These are phyloP conservation scores for Venturia aucupariae DNA, from an alignment of 2,329 filamentous ascomycete genomes.

Conservation along the genomic window DNA sequence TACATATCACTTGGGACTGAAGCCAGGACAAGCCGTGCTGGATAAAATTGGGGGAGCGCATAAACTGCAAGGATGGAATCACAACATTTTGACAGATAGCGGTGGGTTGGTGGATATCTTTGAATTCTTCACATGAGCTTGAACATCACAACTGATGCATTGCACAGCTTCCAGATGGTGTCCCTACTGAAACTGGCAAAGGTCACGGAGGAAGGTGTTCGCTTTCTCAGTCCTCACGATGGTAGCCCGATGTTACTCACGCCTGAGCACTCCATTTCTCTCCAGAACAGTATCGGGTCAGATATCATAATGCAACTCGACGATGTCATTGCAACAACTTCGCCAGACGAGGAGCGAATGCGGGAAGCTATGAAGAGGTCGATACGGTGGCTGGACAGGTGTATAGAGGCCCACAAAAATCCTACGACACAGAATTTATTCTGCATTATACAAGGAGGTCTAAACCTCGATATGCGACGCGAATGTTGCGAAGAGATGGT, in stretches of 20 bases:
- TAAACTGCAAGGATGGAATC: conserved; percentile 86
- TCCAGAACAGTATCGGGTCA: conserved; percentile 95
- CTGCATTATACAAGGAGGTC: conserved; percentile 94
- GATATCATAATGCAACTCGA: conserved; percentile 99
- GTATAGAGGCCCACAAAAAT: conserved; percentile 80
- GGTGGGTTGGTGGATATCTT: conserved; percentile 31
- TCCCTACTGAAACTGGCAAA: conserved; percentile 86
- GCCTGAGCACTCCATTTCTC: conserved; percentile 88
- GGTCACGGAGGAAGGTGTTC: conserved; percentile 90
- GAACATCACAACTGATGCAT: not conserved
- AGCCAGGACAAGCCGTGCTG: conserved; percentile 83
- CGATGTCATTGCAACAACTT: conserved; percentile 94
- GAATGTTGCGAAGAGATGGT: conserved; percentile 86
- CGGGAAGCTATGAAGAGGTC: conserved; percentile 91
- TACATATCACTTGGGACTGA: conserved; percentile 92
- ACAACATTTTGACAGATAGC: conserved; percentile 77
- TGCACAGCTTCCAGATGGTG: conserved; percentile 88
- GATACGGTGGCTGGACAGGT: conserved; percentile 91
- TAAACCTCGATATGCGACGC: conserved; percentile 76
- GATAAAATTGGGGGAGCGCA: conserved; percentile 87
- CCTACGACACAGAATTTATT: conserved; percentile 84
- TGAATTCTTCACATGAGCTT: not conserved
- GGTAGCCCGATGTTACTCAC: conserved; percentile 93
- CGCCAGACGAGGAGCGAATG: conserved; percentile 79
- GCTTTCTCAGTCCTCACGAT: conserved; percentile 93